phyloP scores from a whole-genome alignment of 2,329 filamentous ascomycete genomes.

The Aureobasidium melanogenum region DNA sequence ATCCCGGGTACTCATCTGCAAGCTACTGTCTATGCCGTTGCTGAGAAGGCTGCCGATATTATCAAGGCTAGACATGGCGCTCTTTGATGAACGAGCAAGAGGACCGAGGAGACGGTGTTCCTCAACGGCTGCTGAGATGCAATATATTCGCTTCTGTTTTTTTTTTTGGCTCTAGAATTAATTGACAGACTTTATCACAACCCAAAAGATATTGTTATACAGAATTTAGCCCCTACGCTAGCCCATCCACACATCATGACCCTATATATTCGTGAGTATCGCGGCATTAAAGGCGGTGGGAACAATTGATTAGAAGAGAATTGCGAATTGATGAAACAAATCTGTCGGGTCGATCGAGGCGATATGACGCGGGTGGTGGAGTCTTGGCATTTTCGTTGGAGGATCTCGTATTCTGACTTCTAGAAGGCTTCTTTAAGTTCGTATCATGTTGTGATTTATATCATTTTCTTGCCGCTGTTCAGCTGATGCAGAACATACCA shows the following conservation, averaged over 20 bases:
- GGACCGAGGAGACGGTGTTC: constrained; percentile 17
- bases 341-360: background rate
- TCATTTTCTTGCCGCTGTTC: background rate
- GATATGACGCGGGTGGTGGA: background rate
- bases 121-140: constrained; percentile 19
- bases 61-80: constrained; percentile 23
- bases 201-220: no score
- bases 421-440: background rate
- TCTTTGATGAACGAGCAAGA: constrained; percentile 24
- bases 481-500: background rate
- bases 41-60: constrained; percentile 26
- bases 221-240: no score
- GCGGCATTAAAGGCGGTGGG: no score
- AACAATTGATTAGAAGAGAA: background rate
- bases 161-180: background rate
- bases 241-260: background rate
- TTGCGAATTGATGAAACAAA: background rate
- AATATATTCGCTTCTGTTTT: background rate
- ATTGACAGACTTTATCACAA: background rate
- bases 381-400: background rate
- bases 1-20: constrained; percentile 29
- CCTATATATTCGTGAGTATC: background rate
- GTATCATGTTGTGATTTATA: background rate
- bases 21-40: constrained; percentile 29
- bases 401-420: background rate